These are phyloP conservation scores for Pleurotus sapidus DNA, from an alignment of 768 basidiomycete species.

Conservation along the genomic window DNA sequence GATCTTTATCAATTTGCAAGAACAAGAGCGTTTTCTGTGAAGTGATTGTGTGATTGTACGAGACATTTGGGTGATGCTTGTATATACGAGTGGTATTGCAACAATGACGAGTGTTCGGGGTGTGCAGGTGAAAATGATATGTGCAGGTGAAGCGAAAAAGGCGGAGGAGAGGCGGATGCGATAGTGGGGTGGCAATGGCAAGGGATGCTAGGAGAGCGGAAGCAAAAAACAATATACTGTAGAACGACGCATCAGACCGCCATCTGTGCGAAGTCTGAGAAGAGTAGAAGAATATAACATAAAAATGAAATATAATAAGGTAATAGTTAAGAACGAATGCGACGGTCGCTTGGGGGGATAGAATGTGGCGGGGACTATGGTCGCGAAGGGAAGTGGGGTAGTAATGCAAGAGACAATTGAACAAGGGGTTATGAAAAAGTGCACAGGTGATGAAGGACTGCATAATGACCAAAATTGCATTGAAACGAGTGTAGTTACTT, in stretches of 20 bases:
- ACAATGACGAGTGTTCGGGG: constrained; percentile 9
- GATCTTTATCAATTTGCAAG: neutral
- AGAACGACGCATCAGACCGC: constrained; percentile 3
- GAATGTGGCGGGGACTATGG: neutral
- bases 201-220: constrained; percentile 7
- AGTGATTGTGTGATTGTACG: constrained; percentile 4
- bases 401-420: constrained; percentile 12
- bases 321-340: constrained; percentile 64
- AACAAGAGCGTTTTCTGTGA: neutral
- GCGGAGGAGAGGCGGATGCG: constrained; percentile 22
- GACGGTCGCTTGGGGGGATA: constrained; percentile 26
- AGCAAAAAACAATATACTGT: constrained; percentile 30
- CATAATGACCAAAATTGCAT: constrained; percentile 10
- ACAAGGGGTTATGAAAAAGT: constrained; percentile 11
- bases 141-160: constrained; percentile 29
- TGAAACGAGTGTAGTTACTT: constrained; percentile 39
- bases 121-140: constrained; percentile 36
- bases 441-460: constrained; percentile 9
- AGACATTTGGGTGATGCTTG: constrained; percentile 16
- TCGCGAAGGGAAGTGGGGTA: constrained; percentile 11
- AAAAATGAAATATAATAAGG: constrained; percentile 62
- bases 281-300: constrained; percentile 26
- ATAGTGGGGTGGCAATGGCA: constrained; percentile 9
- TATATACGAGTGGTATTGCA: constrained; percentile 17
- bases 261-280: constrained; percentile 5